phyloP scores from a whole-genome alignment of 352 stramenopile genomes.

The Aphanomyces euteiches region DNA sequence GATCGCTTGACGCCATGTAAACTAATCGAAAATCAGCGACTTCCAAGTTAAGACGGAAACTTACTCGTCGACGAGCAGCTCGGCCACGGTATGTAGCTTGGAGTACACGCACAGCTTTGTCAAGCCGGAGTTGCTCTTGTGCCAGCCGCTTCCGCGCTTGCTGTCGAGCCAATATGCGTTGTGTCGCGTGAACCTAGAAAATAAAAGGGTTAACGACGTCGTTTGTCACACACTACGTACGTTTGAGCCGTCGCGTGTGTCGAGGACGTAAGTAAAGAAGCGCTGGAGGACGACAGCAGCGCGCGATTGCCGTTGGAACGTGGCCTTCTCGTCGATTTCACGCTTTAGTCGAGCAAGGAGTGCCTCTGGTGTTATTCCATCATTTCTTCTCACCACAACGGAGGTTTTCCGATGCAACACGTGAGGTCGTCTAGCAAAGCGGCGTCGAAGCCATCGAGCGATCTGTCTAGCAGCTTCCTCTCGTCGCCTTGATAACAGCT shows the following conservation, averaged over 20 bases:
- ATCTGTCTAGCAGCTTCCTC: background rate
- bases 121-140: background rate
- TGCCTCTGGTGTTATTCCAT: slow-evolving; percentile 4
- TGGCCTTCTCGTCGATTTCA: slow-evolving; percentile 17
- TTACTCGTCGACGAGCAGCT: slow-evolving; percentile 1
- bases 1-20: slow-evolving; percentile 14
- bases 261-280: slow-evolving; percentile 20
- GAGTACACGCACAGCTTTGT: slow-evolving; percentile 5
- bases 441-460: background rate
- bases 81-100: slow-evolving; percentile 20
- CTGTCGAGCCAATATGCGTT: slow-evolving; percentile 6
- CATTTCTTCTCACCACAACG: background rate
- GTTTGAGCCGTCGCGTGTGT: background rate
- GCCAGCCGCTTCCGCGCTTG: background rate
- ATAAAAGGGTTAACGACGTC: too few relatives aligned
- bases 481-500: background rate
- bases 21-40: background rate
- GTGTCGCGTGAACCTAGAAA: background rate
- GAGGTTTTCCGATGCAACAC: background rate
- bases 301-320: background rate
- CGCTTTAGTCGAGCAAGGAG: slow-evolving; percentile 4
- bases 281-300: slow-evolving; percentile 21
- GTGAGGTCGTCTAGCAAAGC: too few relatives aligned
- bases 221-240: background rate
- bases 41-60: background rate